Evolutionary conservation across 768 basidiomycete species (phyloP).

Genomic region (Lactifluus piperatus): DNA sequence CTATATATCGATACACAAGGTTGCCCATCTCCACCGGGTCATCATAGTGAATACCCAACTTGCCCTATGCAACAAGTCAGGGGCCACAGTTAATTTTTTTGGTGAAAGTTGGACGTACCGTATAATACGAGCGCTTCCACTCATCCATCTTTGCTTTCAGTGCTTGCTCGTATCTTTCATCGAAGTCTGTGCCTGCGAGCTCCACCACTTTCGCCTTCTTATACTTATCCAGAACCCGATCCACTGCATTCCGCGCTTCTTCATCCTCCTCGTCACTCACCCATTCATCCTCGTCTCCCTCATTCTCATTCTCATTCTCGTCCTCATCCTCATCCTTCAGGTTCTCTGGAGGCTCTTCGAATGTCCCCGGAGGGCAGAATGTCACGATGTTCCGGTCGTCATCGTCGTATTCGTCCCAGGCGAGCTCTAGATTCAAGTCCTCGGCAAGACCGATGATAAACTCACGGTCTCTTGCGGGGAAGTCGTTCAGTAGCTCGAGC

Average conservation of each 20-base stretch:
- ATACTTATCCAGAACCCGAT: slow-evolving; percentile 82
- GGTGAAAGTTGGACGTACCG: slow-evolving; percentile 37
- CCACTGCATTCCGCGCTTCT: slow-evolving; percentile 64
- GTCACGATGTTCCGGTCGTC: slow-evolving; percentile 71
- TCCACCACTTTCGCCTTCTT: slow-evolving; percentile 72
- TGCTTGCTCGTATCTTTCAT: slow-evolving; percentile 58
- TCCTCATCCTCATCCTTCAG: slow-evolving; percentile 31
- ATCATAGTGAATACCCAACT: slow-evolving; percentile 75
- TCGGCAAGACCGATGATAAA: slow-evolving; percentile 73
- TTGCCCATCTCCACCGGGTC: slow-evolving; percentile 57
- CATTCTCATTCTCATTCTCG: background rate
- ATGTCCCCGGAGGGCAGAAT: slow-evolving; percentile 45
- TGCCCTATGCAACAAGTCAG: slow-evolving; percentile 47
- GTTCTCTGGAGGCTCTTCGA: slow-evolving; percentile 28
- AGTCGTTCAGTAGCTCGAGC: slow-evolving; percentile 66
- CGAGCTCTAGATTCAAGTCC: slow-evolving; percentile 65
- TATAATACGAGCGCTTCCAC: slow-evolving; percentile 62
- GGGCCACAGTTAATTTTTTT: background rate
- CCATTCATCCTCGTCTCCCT: slow-evolving; percentile 37
- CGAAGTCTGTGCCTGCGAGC: slow-evolving; percentile 68
- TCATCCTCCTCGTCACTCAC: slow-evolving; percentile 52
- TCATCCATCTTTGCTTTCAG: slow-evolving; percentile 21
- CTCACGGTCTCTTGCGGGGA: slow-evolving; percentile 69
- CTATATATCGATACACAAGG: slow-evolving; percentile 74
- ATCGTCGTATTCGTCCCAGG: slow-evolving; percentile 94